Percentiles rank a stretch among this genome's conserved stretches.
Conservation (phyloP, 768 basidiomycete genomes). For the Podaxis mareebaensis region DNA sequence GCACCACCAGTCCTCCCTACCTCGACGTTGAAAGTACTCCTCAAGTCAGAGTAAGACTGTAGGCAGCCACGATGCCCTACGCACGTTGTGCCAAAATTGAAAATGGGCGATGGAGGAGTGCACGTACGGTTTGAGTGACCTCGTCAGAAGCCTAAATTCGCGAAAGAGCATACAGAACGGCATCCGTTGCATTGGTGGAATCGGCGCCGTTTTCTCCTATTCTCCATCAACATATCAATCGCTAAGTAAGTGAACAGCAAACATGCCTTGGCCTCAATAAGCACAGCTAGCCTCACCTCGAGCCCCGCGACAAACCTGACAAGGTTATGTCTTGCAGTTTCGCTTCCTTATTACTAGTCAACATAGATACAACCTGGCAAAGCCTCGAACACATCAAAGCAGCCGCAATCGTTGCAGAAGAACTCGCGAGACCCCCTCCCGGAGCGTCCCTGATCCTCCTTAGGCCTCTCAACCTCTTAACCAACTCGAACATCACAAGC, state of each 20-base stretch:
- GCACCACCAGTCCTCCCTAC: conserved; percentile 15
- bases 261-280: conserved; percentile 61
- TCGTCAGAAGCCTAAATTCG: conserved; percentile 62
- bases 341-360: conserved; percentile 27
- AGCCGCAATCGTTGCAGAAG: neutral
- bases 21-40: conserved; percentile 25
- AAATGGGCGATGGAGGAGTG: neutral
- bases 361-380: neutral
- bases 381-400: conserved; percentile 28
- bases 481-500: conserved; percentile 63
- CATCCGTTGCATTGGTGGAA: conserved; percentile 59
- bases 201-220: conserved; percentile 53
- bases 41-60: conserved; percentile 46
- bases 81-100: neutral
- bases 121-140: conserved; percentile 63
- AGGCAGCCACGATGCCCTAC: conserved; percentile 45
- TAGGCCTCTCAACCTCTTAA: conserved; percentile 46
- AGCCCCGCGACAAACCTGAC: conserved; percentile 52
- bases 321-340: conserved; percentile 29
- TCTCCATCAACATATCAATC: conserved; percentile 9
- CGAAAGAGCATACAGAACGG: conserved; percentile 30
- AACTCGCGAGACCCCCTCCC: neutral
- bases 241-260: neutral
- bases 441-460: conserved; percentile 40
- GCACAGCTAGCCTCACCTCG: conserved; percentile 54